phyloP scores from a whole-genome alignment of 2,329 filamentous ascomycete genomes.

The Diplodia seriata region DNA sequence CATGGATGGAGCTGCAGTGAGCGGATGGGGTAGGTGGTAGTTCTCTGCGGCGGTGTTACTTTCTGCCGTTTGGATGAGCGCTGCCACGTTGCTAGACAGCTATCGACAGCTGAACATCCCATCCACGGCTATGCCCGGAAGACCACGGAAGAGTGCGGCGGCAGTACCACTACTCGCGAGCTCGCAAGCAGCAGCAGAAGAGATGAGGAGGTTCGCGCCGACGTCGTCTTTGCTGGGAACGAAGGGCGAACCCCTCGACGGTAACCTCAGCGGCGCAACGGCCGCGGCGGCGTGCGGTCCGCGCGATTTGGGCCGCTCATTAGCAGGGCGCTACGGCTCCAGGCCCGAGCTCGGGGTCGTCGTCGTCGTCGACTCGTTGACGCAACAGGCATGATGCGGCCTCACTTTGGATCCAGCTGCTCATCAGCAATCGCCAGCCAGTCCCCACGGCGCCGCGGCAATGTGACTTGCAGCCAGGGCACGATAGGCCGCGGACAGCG shows the following conservation, averaged over 20 bases:
- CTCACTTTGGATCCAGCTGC: background rate
- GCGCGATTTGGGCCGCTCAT: constrained; percentile 14
- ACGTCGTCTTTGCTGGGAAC: background rate
- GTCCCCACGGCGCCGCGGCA: background rate
- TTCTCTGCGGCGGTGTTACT: background rate
- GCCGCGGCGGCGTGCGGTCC: constrained; percentile 23
- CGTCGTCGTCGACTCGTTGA: no score
- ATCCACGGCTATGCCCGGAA: background rate
- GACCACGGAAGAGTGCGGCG: background rate
- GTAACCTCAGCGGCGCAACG: constrained; percentile 5
- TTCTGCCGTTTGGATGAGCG: background rate
- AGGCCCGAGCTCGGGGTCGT: background rate
- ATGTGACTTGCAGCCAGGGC: background rate
- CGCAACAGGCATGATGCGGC: background rate
- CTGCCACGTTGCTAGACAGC: background rate
- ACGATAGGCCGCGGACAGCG: constrained; percentile 1
- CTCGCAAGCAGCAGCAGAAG: background rate
- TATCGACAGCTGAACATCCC: background rate
- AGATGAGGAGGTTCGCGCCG: background rate
- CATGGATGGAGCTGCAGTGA: background rate
- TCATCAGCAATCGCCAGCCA: background rate
- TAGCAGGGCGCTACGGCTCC: constrained; percentile 1
- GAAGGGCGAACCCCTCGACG: constrained; percentile 9
- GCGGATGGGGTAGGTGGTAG: background rate
- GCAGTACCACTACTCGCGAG: background rate